Percentiles rank a stretch among this genome's conserved stretches.
Evolutionary conservation across 2,329 filamentous ascomycete species (phyloP).

Genomic region (Eutypa lata): DNA sequence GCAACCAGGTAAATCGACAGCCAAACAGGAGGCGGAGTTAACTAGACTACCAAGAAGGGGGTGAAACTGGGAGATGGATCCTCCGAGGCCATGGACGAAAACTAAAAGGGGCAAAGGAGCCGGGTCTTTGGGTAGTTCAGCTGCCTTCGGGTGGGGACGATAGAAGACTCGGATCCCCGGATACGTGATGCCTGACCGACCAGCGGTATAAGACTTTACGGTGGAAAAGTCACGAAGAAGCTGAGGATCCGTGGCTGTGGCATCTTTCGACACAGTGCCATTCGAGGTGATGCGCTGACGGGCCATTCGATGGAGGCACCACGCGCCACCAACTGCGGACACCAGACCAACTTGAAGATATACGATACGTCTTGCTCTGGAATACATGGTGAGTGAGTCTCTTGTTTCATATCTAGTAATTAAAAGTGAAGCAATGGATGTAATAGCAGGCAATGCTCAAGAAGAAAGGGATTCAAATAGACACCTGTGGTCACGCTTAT

Average conservation of each 20-base stretch:
- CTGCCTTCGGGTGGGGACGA: conserved; percentile 75
- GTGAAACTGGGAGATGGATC: conserved; percentile 84
- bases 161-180: conserved; percentile 78
- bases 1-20: conserved; percentile 87
- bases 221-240: conserved; percentile 75
- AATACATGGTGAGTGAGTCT: conserved; percentile 22
- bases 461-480: too few relatives aligned
- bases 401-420: conserved; percentile 1
- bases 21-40: conserved; percentile 79
- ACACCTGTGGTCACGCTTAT: too few relatives aligned
- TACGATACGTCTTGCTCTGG: conserved; percentile 10
- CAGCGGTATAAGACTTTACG: conserved; percentile 69
- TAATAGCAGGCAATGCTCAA: too few relatives aligned
- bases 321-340: conserved; percentile 18
- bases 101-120: conserved; percentile 79
- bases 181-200: conserved; percentile 62
- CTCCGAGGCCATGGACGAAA: conserved; percentile 91
- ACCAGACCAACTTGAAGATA: conserved; percentile 11
- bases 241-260: conserved; percentile 66
- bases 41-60: conserved; percentile 76
- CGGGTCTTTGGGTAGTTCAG: conserved; percentile 72
- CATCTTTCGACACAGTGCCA: conserved; percentile 30
- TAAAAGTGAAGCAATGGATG: neutral
- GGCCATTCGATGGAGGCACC: conserved; percentile 21
- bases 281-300: conserved; percentile 13